These are phyloP conservation scores for Bryopsis sp. DNA, from an alignment of 139 green algal genomes.

Conservation along the genomic window DNA sequence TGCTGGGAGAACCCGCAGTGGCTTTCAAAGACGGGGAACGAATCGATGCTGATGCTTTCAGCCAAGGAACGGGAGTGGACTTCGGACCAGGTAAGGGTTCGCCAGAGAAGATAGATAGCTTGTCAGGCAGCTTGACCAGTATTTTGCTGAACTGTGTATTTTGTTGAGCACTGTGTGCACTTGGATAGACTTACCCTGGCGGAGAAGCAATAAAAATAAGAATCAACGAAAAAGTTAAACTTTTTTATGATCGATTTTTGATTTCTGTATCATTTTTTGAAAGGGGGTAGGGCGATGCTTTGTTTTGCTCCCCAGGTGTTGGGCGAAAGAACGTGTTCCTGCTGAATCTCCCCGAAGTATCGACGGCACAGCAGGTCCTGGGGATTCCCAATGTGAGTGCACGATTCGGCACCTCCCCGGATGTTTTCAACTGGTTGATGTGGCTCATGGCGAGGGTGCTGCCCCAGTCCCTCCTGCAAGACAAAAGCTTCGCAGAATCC, in stretches of 20 bases:
- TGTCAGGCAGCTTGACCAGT: too few species aligned
- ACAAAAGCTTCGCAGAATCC: conserved; percentile 10
- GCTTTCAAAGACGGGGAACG: conserved; percentile 41
- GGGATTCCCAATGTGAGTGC: conserved; percentile 73
- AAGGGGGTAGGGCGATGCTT: too few species aligned
- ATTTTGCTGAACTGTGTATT: too few species aligned
- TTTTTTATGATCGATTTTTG: background rate
- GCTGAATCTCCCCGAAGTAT: conserved; percentile 81
- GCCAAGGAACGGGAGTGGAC: conserved; percentile 68
- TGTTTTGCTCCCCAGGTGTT: too few species aligned
- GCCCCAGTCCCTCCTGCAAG: conserved; percentile 31
- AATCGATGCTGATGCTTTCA: conserved; percentile 49
- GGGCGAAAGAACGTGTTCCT: conserved; percentile 56
- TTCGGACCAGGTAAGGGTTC: conserved; percentile 68
- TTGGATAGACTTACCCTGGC: too few species aligned
- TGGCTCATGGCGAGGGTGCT: conserved; percentile 58
- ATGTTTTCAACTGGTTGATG: conserved; percentile 93
- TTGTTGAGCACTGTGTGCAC: too few species aligned
- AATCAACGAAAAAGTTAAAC: too few species aligned
- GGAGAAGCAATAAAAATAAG: too few species aligned
- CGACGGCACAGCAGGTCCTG: conserved; percentile 50
- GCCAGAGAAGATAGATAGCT: too few species aligned
- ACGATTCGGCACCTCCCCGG: conserved; percentile 85
- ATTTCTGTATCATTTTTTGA: background rate
- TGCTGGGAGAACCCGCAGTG: conserved; percentile 44